Percentiles rank a stretch among this genome's conserved stretches.
phyloP scores from a whole-genome alignment of 179 eudicot species.

The Beta corolliflora region DNA sequence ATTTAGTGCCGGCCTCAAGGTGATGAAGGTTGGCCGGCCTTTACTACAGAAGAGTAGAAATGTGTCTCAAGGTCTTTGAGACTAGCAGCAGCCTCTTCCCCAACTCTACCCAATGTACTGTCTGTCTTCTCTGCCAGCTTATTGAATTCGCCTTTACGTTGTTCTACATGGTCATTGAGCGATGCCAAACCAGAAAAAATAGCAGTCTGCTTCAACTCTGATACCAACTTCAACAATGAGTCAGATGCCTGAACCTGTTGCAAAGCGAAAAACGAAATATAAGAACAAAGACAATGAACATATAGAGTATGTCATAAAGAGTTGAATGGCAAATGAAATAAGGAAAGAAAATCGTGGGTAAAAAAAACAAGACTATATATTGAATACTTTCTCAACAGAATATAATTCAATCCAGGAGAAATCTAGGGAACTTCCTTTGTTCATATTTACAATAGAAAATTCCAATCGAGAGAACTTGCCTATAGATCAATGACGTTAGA shows the following conservation, averaged over 20 bases:
- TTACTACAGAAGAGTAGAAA: constrained; percentile 66
- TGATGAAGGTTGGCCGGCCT: constrained; percentile 37
- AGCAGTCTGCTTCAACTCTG: constrained; percentile 91
- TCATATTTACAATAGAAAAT: not conserved
- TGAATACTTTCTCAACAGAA: not conserved
- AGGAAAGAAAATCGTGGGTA: too few species aligned
- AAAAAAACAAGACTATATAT: not conserved
- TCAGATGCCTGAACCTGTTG: constrained; percentile 89
- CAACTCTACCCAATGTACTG: constrained; percentile 54
- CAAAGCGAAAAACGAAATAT: not conserved
- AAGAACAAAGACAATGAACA: not conserved
- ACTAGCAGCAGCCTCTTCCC: constrained; percentile 89
- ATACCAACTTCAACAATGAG: constrained; percentile 75
- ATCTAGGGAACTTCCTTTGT: not conserved
- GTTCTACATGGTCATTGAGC: constrained; percentile 83
- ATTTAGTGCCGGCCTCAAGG: constrained; percentile 10
- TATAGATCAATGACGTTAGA: not conserved
- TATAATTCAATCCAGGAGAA: not conserved
- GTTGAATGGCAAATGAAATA: not conserved
- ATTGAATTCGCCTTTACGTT: constrained; percentile 62
- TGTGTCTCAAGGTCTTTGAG: constrained; percentile 84
- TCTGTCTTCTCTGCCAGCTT: constrained; percentile 66
- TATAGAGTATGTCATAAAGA: not conserved
- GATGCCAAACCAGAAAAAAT: constrained; percentile 89
- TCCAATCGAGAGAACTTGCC: not conserved